Base-by-base conservation (phyloP, 2,329 filamentous ascomycete genomes). In the Endoconidiophora laricicola region DNA sequence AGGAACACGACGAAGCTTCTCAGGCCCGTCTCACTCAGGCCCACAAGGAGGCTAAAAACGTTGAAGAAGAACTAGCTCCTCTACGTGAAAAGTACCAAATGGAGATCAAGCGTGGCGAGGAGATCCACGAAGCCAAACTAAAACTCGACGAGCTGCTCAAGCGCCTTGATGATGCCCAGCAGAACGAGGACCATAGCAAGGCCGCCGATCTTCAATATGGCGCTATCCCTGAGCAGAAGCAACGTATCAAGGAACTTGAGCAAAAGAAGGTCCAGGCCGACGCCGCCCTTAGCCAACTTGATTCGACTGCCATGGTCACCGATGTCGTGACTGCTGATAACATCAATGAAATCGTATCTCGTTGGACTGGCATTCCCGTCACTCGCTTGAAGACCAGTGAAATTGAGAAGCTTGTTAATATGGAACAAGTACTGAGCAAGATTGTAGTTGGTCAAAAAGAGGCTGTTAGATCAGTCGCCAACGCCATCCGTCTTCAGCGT, bases 311-410 rank as follows among this genome's bases (percentile, higher is more conserved):
- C 48, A 81, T 96, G 63, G 76, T 96, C 49, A 93, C 88, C 2
- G 91, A 98, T 62, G 77, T 91, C 44, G 91, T 98, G 56, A 91
- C 91, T 4, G 87, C 88, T 9, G 91, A 98, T 56, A 88, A 98
- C 65, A 98, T 98, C 73, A 96, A 98, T 63, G 90, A 96, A 62
- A 98, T 98, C 54, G 91, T 98, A 48, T 83, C 84, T 49, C 81
- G 87, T 54, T 95, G 88, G 86, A 98, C 91, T n/a, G 91, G 91
- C 56, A 98, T 98, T 58, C 91, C 91, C 1, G 86, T 98, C 53
- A 96, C 87, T 3, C 76, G 90, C 54, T 79, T 98, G 39, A 90
- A 84, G 69, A 95, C 91, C 0, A 84, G 87, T 0, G 91, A 98
- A 68, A 96, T 94, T 68, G 91, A 98, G 64, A 96, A 96, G 72